Base-by-base conservation (phyloP, 768 basidiomycete genomes). In the Termitomyces titanicus region DNA sequence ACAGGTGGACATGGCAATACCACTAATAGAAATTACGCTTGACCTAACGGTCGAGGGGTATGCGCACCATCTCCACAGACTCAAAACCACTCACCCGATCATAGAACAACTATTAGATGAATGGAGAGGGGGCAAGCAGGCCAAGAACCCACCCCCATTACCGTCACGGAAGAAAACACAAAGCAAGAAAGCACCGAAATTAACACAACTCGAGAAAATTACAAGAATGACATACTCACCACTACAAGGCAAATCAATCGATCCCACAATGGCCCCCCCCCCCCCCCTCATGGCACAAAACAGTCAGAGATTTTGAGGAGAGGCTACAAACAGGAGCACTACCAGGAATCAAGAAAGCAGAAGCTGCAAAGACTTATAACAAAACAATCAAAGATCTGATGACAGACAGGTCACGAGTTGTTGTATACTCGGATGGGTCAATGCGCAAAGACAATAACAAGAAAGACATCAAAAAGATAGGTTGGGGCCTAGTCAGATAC, bases 1-100 rank as follows among this genome's bases (percentile, higher is more conserved):
- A 74, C 73, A 1, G 47, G 56, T 74, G 13, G 70, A 73, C 43
- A 67, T 72, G 1, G 61, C 68, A 0, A 64, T 72, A 13, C 67
- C 70, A 0, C 74, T 74, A 5, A 61, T 71, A 34, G 20, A 53
- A 9, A 35, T 60, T 11, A 52, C 59, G 13, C n/a, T 67, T 7
- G 51, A 66, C 31, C 50, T 58, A 0, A 35, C 48, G 0, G 53
- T 45, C 5, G 29, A 51, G 38, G 31, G 61, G 4, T 54, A 56
- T 11, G 65, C 60, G 1, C 64, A 67, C 24, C 54, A 63, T 0
- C 54, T 69, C 39, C 66, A 70, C 58, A 66, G 66, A 54, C 64
- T 69, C 0, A 27, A 33, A 27, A n/a, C 13, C 2, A 31, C 53
- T 15, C 37, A 47, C 38, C 53, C 46, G 12, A 31, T 54, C 9